These are phyloP conservation scores for Globisporangium ultimum DNA, from an alignment of 352 stramenopile genomes.

Conservation along the genomic window DNA sequence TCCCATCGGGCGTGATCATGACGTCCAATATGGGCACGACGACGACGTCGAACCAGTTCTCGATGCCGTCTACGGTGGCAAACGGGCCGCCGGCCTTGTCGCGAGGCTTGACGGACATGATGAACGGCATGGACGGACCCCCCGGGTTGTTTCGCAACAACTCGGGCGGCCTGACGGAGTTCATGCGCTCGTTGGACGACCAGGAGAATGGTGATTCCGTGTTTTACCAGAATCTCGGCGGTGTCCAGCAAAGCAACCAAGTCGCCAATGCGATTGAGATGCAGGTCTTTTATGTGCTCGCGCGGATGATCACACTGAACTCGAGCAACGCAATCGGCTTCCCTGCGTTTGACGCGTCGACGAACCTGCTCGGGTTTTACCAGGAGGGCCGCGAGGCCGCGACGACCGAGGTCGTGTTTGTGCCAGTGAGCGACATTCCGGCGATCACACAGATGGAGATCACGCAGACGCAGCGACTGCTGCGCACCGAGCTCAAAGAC, in stretches of 20 bases:
- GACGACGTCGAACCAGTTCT: conserved; percentile 46
- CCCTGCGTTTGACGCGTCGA: conserved; percentile 62
- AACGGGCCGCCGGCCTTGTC: conserved; percentile 27
- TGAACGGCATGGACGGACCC: conserved; percentile 67
- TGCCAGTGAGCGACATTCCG: conserved; percentile 69
- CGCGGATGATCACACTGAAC: conserved; percentile 72
- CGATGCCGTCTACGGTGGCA: conserved; percentile 39
- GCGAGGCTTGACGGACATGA: conserved; percentile 54
- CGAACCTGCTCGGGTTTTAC: conserved; percentile 81
- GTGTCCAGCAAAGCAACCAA: conserved; percentile 30
- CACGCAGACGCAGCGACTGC: conserved; percentile 55
- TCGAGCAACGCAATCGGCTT: conserved; percentile 72
- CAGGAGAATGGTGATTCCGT: conserved; percentile 53
- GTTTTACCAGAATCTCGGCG: conserved; percentile 61
- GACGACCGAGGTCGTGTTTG: conserved; percentile 80
- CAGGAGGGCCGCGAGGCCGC: conserved; percentile 69
- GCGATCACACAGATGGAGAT: conserved; percentile 74
- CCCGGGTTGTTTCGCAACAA: conserved; percentile 72
- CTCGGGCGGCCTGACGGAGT: conserved; percentile 70
- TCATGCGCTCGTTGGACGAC: conserved; percentile 76
- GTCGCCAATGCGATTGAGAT: conserved; percentile 72
- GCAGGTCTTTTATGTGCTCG: conserved; percentile 80
- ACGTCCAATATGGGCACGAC: conserved; percentile 42
- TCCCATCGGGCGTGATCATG: conserved; percentile 69
- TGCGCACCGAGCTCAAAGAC: conserved; percentile 67